These are phyloP conservation scores for Aspergillus piperis DNA, from an alignment of 2,329 filamentous ascomycete genomes.

Conservation along the genomic window DNA sequence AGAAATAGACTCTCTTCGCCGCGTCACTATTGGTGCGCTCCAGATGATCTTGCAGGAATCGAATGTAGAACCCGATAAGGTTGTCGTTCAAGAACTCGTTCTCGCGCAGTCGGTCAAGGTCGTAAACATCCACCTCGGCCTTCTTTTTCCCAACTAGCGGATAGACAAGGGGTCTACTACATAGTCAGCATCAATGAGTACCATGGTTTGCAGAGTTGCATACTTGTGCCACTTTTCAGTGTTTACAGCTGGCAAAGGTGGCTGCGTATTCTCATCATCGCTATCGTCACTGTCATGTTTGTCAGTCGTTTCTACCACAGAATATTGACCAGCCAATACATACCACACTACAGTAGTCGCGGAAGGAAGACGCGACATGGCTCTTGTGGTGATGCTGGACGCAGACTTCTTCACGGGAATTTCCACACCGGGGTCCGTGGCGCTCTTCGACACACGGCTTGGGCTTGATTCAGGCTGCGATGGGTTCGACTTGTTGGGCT, in stretches of 20 bases:
- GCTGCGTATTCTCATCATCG: constrained; percentile 16
- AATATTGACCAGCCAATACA: constrained; percentile 6
- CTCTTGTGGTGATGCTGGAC: constrained; percentile 32
- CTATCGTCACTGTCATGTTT: constrained; percentile 20
- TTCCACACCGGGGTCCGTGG: constrained; percentile 15
- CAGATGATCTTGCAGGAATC: constrained; percentile 66
- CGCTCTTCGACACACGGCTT: constrained; percentile 12
- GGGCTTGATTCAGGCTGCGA: constrained; percentile 10
- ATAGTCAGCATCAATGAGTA: constrained; percentile 1
- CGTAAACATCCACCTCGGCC: constrained; percentile 46
- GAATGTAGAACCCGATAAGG: constrained; percentile 83
- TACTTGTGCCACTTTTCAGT: constrained; percentile 29
- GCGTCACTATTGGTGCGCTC: constrained; percentile 58
- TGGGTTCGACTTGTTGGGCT: not conserved
- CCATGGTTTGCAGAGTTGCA: not conserved
- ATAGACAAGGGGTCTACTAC: constrained; percentile 44
- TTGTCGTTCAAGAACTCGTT: constrained; percentile 91
- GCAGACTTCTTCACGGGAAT: constrained; percentile 35
- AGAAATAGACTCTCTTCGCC: constrained; percentile 73
- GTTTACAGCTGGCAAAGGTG: constrained; percentile 9
- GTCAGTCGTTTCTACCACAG: constrained; percentile 9
- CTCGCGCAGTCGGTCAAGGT: constrained; percentile 72
- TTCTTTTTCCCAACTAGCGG: constrained; percentile 49
- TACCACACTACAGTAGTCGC: constrained; percentile 23
- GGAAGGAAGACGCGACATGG: constrained; percentile 27